Base-by-base conservation (phyloP, 2,329 filamentous ascomycete species). In the Botrytis cinerea region DNA sequence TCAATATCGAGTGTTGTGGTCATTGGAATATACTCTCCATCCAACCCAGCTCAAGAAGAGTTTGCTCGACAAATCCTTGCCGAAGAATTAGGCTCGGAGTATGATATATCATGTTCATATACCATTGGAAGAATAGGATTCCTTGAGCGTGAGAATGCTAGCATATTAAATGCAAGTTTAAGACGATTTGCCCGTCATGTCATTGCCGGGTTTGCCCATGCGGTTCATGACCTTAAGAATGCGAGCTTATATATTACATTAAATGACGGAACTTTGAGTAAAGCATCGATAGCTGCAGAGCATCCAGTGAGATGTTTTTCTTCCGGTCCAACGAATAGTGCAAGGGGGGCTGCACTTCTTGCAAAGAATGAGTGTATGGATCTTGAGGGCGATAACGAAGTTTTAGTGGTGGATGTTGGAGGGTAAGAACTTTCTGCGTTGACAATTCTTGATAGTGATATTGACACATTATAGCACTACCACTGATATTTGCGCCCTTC, bases 151-250 rank as follows among this genome's bases (percentile, higher is more conserved):
- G 90, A 91, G 79, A 91, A 91, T 77, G 89, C 89, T 0, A 86
- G 88, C 2, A 89, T 91, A 28, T 82, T 92, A 32, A 91, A 92
- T 75, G 89, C 89, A 0, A 86, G 88, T 2, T 89, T 91, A 48
- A 81, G 90, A 18, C 79, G 83, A 0, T 90, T 90, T 77, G 89
- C 88, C 0, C 83, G 84, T 25, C 83, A 84, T 75, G 90, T 88
- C 0, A 89, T 90, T 74, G 82, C 81, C 16, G 85, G 85, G 0
- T 91, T 91, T 75, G 83, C 86, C 38, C 82, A 83, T 54, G 86
- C 89, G 0, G 84, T 90, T 61, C 80, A 80, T 59, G 82, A 83
- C 2, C 80, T 91, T 3, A 87, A 87, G 0, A 83, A 90, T 0
- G 78, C 76, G 68, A 78, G 76, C 32, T 66, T 78, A 6, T 91